phyloP scores from a whole-genome alignment of 176 grass and related monocot species.

The Zea mays region DNA sequence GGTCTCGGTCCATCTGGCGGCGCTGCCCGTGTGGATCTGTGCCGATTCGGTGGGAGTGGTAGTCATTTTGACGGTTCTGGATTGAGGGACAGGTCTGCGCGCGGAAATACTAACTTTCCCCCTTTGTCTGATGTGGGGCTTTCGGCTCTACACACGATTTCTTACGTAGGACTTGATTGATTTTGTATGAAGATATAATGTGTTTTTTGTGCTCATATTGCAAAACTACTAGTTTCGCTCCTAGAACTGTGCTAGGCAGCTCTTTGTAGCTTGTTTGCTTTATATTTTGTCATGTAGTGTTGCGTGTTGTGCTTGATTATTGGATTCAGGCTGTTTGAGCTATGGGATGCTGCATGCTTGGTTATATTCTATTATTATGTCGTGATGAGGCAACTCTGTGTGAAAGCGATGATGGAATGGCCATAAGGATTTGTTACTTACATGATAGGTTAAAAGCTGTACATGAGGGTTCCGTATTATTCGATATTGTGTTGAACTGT shows the following conservation, averaged over 20 bases:
- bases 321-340: background rate
- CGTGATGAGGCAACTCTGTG: background rate
- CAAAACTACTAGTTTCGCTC: background rate
- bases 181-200: background rate
- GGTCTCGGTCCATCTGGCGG: slow-evolving; percentile 2
- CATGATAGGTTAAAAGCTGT: background rate
- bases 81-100: background rate
- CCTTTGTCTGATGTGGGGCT: background rate
- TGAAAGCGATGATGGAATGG: background rate
- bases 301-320: background rate
- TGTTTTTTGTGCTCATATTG: no score
- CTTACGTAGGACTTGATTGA: background rate
- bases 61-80: background rate
- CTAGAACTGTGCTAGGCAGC: background rate
- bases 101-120: background rate
- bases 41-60: background rate
- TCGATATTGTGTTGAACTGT: background rate
- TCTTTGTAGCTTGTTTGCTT: background rate
- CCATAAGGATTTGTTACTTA: background rate
- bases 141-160: no score
- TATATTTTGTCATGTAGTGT: background rate
- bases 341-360: background rate
- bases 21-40: slow-evolving; percentile 2
- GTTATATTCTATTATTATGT: background rate
- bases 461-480: background rate